phyloP scores from a whole-genome alignment of 495 filamentous ascomycete species.

The Neurospora tetraspora region DNA sequence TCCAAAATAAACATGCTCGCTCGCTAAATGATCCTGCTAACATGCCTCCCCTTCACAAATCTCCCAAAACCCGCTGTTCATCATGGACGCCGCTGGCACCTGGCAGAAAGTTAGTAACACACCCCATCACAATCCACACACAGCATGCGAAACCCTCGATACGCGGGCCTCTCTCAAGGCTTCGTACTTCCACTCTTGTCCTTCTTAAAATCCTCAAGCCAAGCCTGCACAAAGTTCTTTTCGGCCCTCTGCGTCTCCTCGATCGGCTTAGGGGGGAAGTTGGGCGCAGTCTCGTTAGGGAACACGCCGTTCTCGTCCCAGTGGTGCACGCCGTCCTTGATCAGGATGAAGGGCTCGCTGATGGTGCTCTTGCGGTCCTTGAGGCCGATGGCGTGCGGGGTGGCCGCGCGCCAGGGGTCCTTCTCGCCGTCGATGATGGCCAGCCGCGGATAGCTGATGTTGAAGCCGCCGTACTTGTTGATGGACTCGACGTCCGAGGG shows the following conservation, averaged over 20 bases:
- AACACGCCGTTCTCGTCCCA: conserved; percentile 66
- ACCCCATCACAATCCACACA: neutral
- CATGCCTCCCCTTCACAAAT: neutral
- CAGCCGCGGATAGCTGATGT: conserved; percentile 52
- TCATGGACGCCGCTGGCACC: neutral
- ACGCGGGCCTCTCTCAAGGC: neutral
- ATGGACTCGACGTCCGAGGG: conserved; percentile 46
- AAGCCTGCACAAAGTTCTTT: conserved; percentile 50
- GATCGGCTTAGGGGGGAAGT: conserved; percentile 44
- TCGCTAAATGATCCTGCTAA: neutral
- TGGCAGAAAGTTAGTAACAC: neutral
- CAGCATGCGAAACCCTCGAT: neutral
- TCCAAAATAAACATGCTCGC: neutral
- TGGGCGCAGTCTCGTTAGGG: conserved; percentile 43
- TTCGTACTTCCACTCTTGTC: neutral
- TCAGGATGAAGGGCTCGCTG: conserved; percentile 51
- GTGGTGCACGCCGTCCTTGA: conserved; percentile 55
- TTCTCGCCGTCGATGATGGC: conserved; percentile 58
- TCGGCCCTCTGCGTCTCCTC: conserved; percentile 44
- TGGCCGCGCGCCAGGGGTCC: conserved; percentile 63
- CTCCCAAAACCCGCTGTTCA: neutral
- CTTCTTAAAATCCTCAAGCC: conserved; percentile 49
- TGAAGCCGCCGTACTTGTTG: conserved; percentile 61
- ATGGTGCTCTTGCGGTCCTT: conserved; percentile 40
- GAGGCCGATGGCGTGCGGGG: conserved; percentile 46